A percentile compares a stretch with the other conserved stretches of the same genome.
phyloP scores from a whole-genome alignment of 495 filamentous ascomycete species.

The Daldinia loculata region DNA sequence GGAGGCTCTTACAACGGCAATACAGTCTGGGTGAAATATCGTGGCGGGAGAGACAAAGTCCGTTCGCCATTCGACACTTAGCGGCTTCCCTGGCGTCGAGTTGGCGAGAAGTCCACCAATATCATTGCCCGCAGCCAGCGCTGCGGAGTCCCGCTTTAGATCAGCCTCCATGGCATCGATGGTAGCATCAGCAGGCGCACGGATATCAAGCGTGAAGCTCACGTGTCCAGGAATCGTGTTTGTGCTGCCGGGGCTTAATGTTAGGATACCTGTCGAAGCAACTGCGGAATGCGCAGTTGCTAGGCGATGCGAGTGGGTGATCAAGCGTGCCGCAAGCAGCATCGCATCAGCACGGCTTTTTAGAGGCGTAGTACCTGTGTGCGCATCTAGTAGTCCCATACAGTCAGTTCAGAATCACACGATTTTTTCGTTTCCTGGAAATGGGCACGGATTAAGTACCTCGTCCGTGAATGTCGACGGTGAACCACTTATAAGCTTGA shows the following conservation, averaged over 20 bases:
- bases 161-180: conserved; percentile 51
- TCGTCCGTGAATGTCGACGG: conserved; percentile 67
- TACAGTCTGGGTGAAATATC: conserved; percentile 75
- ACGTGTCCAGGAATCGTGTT: conserved; percentile 80
- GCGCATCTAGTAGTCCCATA: conserved; percentile 51
- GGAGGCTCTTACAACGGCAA: conserved; percentile 69
- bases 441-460: conserved; percentile 9
- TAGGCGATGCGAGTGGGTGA: conserved; percentile 69
- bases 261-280: conserved; percentile 77
- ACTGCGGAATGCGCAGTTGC: conserved; percentile 66
- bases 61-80: conserved; percentile 45
- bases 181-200: conserved; percentile 65
- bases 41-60: conserved; percentile 64
- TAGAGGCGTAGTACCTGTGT: conserved; percentile 80
- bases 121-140: conserved; percentile 39
- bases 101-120: conserved; percentile 30
- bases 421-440: neutral
- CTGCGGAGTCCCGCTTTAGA: conserved; percentile 44
- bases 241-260: conserved; percentile 60
- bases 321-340: conserved; percentile 64
- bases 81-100: conserved; percentile 31
- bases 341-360: conserved; percentile 71
- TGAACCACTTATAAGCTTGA: conserved; percentile 76
- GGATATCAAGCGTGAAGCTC: conserved; percentile 76
- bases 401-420: neutral